These are phyloP conservation scores for Talaromyces piceae DNA, from an alignment of 2,329 filamentous ascomycete genomes.

Conservation along the genomic window DNA sequence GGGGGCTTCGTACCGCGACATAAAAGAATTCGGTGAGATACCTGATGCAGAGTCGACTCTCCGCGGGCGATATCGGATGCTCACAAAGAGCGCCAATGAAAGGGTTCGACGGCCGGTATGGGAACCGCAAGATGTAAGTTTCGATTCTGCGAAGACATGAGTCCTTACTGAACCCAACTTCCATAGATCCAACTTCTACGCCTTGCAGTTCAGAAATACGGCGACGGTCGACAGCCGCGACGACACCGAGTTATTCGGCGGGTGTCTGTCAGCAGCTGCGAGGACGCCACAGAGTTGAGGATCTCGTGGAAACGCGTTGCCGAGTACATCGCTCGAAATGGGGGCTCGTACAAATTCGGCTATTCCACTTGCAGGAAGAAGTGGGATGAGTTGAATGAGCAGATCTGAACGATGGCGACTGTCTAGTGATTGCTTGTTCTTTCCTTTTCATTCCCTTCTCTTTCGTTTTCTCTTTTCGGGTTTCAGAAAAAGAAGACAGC, in stretches of 20 bases:
- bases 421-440: too few relatives aligned
- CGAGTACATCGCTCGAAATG: slow-evolving; percentile 45
- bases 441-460: too few relatives aligned
- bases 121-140: slow-evolving; percentile 37
- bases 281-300: slow-evolving; percentile 5
- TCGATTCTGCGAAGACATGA: too few relatives aligned
- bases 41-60: slow-evolving; percentile 43
- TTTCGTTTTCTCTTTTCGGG: too few relatives aligned
- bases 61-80: slow-evolving; percentile 39
- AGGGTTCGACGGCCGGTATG: slow-evolving; percentile 40
- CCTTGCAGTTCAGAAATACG: slow-evolving; percentile 26
- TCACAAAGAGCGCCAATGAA: slow-evolving; percentile 40
- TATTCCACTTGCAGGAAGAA: slow-evolving; percentile 57
- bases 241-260: neutral
- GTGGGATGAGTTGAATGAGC: slow-evolving; percentile 25
- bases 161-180: neutral
- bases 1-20: slow-evolving; percentile 42
- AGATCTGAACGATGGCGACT: too few relatives aligned
- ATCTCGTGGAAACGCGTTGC: slow-evolving; percentile 54
- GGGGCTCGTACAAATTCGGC: slow-evolving; percentile 53
- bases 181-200: slow-evolving; percentile 33
- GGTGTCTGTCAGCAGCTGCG: slow-evolving; percentile 1
- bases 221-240: neutral
- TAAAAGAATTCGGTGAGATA: slow-evolving; percentile 32
- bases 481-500: neutral